phyloP scores from a whole-genome alignment of 2,329 filamentous ascomycete species.

The Trichoderma harzianum region DNA sequence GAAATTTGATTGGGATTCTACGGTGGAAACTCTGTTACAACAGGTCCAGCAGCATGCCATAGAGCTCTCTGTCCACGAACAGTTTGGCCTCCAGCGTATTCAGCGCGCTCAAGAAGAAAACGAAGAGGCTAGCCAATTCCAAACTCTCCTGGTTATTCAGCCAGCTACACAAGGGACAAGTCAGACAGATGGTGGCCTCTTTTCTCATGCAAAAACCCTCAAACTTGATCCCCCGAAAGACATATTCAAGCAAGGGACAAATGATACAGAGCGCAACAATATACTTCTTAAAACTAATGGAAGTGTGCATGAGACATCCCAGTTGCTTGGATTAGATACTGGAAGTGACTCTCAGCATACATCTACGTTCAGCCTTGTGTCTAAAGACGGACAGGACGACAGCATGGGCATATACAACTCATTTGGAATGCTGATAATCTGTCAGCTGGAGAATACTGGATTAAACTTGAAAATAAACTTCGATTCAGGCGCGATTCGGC shows the following conservation, averaged over 20 bases:
- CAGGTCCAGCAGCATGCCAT: constrained; percentile 25
- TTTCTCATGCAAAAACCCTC: neutral
- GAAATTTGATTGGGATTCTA: constrained; percentile 9
- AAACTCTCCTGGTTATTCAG: constrained; percentile 18
- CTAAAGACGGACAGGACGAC: constrained; percentile 10
- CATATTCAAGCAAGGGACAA: neutral
- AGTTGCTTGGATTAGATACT: neutral
- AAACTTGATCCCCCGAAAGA: neutral
- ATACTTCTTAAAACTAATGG: neutral
- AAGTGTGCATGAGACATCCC: neutral
- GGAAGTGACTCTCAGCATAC: neutral
- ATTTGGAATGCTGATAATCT: constrained; percentile 10
- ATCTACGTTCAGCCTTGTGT: neutral
- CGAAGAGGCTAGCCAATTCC: constrained; percentile 20
- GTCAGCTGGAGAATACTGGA: neutral
- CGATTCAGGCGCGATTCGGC: constrained; percentile 13
- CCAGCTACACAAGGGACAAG: neutral
- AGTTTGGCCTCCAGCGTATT: constrained; percentile 32
- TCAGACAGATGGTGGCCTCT: neutral
- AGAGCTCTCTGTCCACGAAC: constrained; percentile 28
- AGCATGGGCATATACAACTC: neutral
- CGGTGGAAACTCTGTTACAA: constrained; percentile 11
- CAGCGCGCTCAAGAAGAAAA: constrained; percentile 17
- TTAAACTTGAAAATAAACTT: constrained; percentile 6
- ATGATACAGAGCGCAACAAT: neutral